Evolutionary conservation across 495 filamentous ascomycete species (phyloP).

Genomic region (Neurospora sp.): DNA sequence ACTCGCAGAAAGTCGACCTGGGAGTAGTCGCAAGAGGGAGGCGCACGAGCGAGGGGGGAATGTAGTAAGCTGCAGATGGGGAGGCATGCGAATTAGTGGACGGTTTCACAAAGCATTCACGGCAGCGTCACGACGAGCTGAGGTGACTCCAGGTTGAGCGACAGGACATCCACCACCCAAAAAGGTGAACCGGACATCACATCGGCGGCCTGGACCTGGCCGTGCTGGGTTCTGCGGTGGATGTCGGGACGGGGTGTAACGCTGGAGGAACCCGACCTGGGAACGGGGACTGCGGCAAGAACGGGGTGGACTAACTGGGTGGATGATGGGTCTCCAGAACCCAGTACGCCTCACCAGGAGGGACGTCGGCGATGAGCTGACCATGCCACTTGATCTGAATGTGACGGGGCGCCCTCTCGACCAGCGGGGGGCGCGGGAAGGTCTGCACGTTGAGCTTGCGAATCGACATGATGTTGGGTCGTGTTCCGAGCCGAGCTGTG

Average conservation of each 20-base stretch:
- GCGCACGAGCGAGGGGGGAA: conserved; percentile 34
- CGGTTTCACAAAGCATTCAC: not conserved
- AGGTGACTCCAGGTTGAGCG: not conserved
- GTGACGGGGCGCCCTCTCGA: conserved; percentile 39
- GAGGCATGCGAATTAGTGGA: not conserved
- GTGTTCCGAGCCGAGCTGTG: not conserved
- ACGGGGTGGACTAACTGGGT: conserved; percentile 29
- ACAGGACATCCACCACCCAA: not conserved
- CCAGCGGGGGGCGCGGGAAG: conserved; percentile 49
- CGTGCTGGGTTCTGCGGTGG: not conserved
- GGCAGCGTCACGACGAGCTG: not conserved
- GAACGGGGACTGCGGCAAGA: not conserved
- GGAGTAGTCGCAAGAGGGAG: conserved; percentile 33
- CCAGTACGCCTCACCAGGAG: conserved; percentile 46
- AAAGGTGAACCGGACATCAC: not conserved
- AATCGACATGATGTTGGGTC: conserved; percentile 25
- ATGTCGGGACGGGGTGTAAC: not conserved
- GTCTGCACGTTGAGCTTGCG: conserved; percentile 43
- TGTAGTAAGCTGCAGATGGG: conserved; percentile 39
- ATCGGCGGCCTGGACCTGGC: not conserved
- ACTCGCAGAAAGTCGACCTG: conserved; percentile 43
- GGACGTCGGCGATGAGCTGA: conserved; percentile 39
- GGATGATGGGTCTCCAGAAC: conserved; percentile 51
- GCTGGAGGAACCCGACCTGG: not conserved
- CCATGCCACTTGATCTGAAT: conserved; percentile 44